phyloP scores from a whole-genome alignment of 495 filamentous ascomycete species.

The Talaromyces trachyspermus region DNA sequence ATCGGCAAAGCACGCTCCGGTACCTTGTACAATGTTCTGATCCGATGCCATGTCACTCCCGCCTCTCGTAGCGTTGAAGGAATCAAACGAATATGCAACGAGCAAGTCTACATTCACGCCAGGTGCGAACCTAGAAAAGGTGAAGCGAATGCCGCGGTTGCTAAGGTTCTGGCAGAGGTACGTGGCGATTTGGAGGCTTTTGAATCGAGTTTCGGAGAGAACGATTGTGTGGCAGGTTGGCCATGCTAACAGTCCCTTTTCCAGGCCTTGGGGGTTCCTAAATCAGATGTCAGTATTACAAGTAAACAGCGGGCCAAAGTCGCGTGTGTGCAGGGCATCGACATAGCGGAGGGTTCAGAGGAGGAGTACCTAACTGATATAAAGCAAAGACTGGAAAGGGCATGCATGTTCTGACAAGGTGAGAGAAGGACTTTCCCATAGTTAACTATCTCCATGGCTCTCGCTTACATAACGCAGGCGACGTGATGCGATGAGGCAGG shows the following conservation, averaged over 20 bases:
- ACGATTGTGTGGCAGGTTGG: no score
- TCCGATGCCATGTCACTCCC: not conserved
- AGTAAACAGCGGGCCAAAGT: not conserved
- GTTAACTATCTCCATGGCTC: not conserved
- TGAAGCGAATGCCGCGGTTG: not conserved
- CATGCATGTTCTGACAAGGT: not conserved
- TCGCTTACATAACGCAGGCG: no score
- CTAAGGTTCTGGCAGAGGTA: not conserved
- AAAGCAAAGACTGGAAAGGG: not conserved
- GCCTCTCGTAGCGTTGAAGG: not conserved
- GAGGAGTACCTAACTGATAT: not conserved
- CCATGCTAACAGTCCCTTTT: no score
- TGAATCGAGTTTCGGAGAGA: no score
- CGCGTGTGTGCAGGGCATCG: not conserved
- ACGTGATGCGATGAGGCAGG: no score
- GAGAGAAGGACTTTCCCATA: not conserved
- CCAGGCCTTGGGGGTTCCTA: not conserved
- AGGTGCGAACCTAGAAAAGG: not conserved
- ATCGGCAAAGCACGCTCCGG: not conserved
- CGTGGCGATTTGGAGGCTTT: not conserved
- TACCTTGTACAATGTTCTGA: not conserved
- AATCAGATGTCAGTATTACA: not conserved
- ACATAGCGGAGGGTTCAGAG: not conserved
- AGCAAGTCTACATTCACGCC: not conserved
- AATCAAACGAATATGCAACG: not conserved